Evolutionary conservation across 176 grass and related monocot species (phyloP).

Genomic region (Guadua angustifolia): DNA sequence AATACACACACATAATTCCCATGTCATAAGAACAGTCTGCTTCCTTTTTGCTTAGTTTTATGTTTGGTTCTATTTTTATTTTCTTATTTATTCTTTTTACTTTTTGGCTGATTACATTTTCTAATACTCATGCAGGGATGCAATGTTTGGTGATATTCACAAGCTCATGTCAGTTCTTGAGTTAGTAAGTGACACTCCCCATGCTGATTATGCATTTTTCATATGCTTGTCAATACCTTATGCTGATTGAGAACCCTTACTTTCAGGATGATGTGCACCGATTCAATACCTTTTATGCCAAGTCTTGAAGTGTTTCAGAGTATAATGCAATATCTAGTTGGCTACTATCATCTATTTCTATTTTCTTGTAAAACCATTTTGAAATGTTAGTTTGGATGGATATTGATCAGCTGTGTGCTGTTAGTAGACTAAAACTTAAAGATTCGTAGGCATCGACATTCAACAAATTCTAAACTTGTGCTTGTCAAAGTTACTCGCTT

Average conservation of each 20-base stretch:
- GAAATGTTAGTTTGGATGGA: too few species aligned
- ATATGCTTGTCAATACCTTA: conserved; percentile 33
- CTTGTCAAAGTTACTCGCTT: too few species aligned
- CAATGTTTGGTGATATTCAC: conserved; percentile 61
- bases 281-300: conserved; percentile 84
- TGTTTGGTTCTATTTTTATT: not conserved
- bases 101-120: conserved; percentile 41
- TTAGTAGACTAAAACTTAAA: too few species aligned
- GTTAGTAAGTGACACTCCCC: conserved; percentile 58
- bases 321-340: too few species aligned
- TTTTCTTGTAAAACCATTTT: too few species aligned
- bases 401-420: too few species aligned
- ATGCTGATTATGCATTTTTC: conserved; percentile 34
- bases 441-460: too few species aligned
- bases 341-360: too few species aligned
- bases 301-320: too few species aligned
- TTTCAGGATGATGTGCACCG: conserved; percentile 69
- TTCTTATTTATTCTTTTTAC: not conserved
- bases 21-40: conserved; percentile 17
- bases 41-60: conserved; percentile 6
- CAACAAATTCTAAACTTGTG: too few species aligned
- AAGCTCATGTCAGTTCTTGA: conserved; percentile 78
- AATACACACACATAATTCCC: conserved; percentile 30
- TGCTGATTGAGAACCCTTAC: conserved; percentile 38
- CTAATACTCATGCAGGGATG: conserved; percentile 64